phyloP scores from a whole-genome alignment of 495 filamentous ascomycete genomes.

The Lophium mytilinum region DNA sequence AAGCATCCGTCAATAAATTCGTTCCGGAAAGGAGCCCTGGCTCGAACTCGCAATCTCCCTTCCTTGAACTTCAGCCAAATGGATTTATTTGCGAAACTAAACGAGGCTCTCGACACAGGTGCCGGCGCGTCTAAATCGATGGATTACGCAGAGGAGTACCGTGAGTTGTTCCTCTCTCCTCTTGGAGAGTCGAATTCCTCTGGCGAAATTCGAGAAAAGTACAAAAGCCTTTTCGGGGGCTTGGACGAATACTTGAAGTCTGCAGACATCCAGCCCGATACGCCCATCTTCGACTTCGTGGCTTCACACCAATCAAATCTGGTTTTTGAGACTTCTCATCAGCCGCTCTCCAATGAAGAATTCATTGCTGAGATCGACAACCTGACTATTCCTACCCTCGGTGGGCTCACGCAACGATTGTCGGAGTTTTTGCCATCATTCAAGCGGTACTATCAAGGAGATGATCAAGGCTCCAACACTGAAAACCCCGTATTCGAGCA shows the following conservation, averaged over 20 bases:
- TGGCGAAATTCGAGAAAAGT: constrained; percentile 28
- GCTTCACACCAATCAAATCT: constrained; percentile 8
- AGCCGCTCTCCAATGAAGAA: constrained; percentile 27
- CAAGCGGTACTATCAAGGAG: constrained; percentile 8
- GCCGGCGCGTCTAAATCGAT: constrained; percentile 22
- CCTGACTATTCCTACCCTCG: constrained; percentile 33
- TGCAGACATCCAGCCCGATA: not conserved
- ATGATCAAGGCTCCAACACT: constrained; percentile 9
- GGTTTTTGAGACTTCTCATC: constrained; percentile 9
- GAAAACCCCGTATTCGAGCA: constrained; percentile 24
- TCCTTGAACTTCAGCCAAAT: constrained; percentile 36
- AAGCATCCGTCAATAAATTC: constrained; percentile 20
- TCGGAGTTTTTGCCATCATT: constrained; percentile 32
- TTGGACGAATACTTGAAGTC: constrained; percentile 24
- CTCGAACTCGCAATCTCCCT: constrained; percentile 28
- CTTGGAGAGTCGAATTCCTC: constrained; percentile 24
- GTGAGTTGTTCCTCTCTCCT: constrained; percentile 8
- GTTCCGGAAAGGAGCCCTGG: constrained; percentile 9
- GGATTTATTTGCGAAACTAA: constrained; percentile 32
- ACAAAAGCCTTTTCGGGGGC: constrained; percentile 32
- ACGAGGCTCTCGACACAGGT: constrained; percentile 28
- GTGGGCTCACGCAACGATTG: constrained; percentile 30
- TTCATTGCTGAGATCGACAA: constrained; percentile 32
- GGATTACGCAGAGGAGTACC: constrained; percentile 21
- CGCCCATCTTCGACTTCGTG: constrained; percentile 3